These are phyloP conservation scores for Eucalyptus viminalis DNA, from an alignment of 345 rosid species.

Conservation along the genomic window DNA sequence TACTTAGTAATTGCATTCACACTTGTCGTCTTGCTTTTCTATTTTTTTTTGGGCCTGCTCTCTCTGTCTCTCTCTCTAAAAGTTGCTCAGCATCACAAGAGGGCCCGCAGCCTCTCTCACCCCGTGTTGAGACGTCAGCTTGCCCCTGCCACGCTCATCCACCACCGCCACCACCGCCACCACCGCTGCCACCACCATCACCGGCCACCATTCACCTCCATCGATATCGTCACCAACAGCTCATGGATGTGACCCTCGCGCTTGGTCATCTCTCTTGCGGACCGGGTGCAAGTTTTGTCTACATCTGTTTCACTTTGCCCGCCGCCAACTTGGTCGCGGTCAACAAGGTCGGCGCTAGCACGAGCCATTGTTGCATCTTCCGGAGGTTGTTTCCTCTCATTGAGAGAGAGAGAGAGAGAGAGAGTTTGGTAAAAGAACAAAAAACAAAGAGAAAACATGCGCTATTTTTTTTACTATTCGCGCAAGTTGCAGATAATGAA, in stretches of 20 bases:
- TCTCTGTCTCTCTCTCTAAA: not conserved
- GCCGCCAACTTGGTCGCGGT: too few relatives aligned
- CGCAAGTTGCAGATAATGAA: not conserved
- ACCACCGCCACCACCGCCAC: too few relatives aligned
- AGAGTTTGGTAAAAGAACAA: not conserved
- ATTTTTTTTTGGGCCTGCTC: not conserved
- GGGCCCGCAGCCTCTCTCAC: not conserved
- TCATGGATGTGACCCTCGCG: too few relatives aligned
- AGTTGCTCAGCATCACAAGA: not conserved
- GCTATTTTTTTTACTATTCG: not conserved
- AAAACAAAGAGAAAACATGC: not conserved
- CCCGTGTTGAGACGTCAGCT: not conserved
- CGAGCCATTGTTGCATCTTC: too few relatives aligned
- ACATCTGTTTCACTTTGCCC: too few relatives aligned
- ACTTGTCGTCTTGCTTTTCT: not conserved
- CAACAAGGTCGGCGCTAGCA: too few relatives aligned
- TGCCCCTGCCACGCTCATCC: too few relatives aligned
- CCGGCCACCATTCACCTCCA: too few relatives aligned
- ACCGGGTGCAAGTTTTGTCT: too few relatives aligned
- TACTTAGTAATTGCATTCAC: not conserved
- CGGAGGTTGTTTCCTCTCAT: not conserved
- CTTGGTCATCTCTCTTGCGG: too few relatives aligned
- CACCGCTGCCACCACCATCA: too few relatives aligned
- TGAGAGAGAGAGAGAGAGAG: not conserved
- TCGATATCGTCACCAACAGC: too few relatives aligned